Base-by-base conservation (phyloP, 2,329 filamentous ascomycete species). In the Claviceps africana region DNA sequence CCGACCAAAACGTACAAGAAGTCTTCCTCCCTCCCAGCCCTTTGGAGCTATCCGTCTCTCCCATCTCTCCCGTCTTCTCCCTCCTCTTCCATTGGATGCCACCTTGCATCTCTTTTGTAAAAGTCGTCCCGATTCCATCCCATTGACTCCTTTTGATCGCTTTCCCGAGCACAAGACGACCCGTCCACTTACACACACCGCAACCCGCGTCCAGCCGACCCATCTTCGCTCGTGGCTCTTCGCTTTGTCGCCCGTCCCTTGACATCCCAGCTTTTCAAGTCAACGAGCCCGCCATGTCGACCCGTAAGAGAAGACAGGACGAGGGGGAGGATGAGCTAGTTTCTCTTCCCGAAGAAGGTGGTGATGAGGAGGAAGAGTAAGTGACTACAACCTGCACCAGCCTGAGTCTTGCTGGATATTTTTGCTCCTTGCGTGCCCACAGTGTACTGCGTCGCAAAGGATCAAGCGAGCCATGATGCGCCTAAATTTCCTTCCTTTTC, bases 251-350 rank as follows among this genome's bases (percentile, higher is more conserved):
- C 25, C 25, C 33, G 11, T 39, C 11, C 15, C 5, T 42, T 15
- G 25, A 25, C 25, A 25, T 3, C 25, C 25, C 3, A 5, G 25
- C 25, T 3, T 25, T 25, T 15, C 35, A 39, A 28, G 15, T n/a
- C n/a, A 50, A 50, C 13, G 19, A 25, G 48, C n/a, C 28, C 53
- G 66, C 53, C 56, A 76, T 76, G 72, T 70, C 72, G 54, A 65
- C 69, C 60, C 74, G 74, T 61, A 77, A 77, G 73, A 73, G 74
- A 69, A 75, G 74, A 70, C 71, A 73, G 59, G 72, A 85, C 49
- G 83, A 85, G 25, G 73, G 75, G 57, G 72, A 75, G 62, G 74
- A 76, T 54, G 74, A 77, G 66, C 73, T 78, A 35, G 71, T 78
- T 55, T 75, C 74, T 55, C 72, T 78, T 51, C 74, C 75, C 51